Conservation (phyloP, 345 rosid species). For the Ailanthus altissimus region DNA sequence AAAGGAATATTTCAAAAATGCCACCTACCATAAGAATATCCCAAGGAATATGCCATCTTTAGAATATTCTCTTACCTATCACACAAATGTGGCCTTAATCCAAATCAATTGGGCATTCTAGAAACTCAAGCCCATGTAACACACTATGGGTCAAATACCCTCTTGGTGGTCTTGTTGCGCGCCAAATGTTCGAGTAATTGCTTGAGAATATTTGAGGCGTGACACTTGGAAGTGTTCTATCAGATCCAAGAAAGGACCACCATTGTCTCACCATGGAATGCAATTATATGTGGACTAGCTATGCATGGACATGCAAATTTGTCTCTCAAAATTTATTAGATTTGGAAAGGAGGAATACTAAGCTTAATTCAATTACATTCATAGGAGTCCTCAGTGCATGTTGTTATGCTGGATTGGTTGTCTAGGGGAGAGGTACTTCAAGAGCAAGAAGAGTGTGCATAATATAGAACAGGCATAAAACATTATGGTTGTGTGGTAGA, state of each 20-base stretch:
- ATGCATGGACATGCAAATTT: conserved; percentile 62
- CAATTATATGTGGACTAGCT: conserved; percentile 76
- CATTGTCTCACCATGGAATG: conserved; percentile 82
- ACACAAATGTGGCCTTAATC: no score
- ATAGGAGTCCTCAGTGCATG: conserved; percentile 79
- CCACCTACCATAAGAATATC: no score
- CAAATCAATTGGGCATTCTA: no score
- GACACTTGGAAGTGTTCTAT: conserved; percentile 58
- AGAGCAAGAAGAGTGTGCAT: conserved; percentile 51
- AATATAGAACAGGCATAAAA: conserved; percentile 57
- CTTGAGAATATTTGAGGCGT: no score
- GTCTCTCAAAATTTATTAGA: conserved; percentile 58
- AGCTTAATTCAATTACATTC: conserved; percentile 65
- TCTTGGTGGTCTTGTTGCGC: no score
- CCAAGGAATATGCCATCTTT: no score
- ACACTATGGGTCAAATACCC: no score
- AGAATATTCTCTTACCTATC: no score
- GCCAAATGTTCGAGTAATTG: no score
- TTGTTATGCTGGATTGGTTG: conserved; percentile 70
- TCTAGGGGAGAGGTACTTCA: conserved; percentile 54
- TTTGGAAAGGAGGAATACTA: conserved; percentile 44
- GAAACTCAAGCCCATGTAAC: no score
- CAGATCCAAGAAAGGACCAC: conserved; percentile 39
- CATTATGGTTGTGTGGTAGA: conserved; percentile 77
- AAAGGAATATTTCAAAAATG: no score